Evolutionary conservation across 129 eudicot species (phyloP).

Genomic region (Arctium lappa): DNA sequence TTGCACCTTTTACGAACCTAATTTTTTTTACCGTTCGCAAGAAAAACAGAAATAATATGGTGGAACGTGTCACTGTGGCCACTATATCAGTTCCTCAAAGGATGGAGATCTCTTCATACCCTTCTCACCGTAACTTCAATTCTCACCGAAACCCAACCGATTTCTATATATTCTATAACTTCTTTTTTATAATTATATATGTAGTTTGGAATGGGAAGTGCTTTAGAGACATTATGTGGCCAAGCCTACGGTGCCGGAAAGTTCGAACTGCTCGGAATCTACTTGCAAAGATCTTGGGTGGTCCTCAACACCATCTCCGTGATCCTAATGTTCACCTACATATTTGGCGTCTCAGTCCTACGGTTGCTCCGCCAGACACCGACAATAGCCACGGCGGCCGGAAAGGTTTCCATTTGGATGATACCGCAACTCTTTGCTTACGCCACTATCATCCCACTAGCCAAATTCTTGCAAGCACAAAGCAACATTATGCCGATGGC

Average conservation of each 20-base stretch:
- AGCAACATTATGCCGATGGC: conserved; percentile 75
- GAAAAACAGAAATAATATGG: too few relatives aligned
- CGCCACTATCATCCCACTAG: conserved; percentile 44
- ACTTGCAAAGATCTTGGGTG: conserved; percentile 70
- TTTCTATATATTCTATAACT: neutral
- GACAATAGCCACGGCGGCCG: conserved; percentile 45
- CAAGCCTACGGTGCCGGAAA: conserved; percentile 83
- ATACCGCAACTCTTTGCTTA: conserved; percentile 72
- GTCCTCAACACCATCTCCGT: conserved; percentile 42
- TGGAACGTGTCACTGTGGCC: too few relatives aligned
- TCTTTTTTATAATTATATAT: neutral
- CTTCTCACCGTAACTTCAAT: too few relatives aligned
- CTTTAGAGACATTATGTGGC: conserved; percentile 70
- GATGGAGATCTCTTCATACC: too few relatives aligned
- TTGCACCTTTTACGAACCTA: too few relatives aligned
- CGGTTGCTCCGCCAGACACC: conserved; percentile 46
- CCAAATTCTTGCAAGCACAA: conserved; percentile 73
- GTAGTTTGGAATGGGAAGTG: conserved; percentile 62
- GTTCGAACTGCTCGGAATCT: conserved; percentile 55
- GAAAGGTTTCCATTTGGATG: conserved; percentile 46
- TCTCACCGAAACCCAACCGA: too few relatives aligned
- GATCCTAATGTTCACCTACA: conserved; percentile 30
- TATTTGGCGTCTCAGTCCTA: conserved; percentile 39
- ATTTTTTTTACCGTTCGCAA: too few relatives aligned
- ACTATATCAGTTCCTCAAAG: too few relatives aligned